These are phyloP conservation scores for Lecanosticta acicola DNA, from an alignment of 2,329 filamentous ascomycete genomes.

Conservation along the genomic window DNA sequence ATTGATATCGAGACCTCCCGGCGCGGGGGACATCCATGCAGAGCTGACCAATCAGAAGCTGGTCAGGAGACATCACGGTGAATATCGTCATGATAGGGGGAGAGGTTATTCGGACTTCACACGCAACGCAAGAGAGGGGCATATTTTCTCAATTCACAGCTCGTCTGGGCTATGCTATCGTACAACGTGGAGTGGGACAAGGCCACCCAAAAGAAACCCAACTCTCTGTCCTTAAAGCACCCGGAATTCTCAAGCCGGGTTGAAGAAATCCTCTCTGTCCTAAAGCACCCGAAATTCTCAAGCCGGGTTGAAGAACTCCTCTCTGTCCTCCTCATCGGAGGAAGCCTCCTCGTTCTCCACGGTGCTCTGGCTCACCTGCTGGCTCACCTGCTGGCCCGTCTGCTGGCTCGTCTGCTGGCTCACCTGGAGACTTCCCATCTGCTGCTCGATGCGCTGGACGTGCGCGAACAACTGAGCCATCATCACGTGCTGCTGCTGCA, in stretches of 20 bases:
- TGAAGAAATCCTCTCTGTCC: neutral
- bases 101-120: neutral
- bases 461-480: conserved; percentile 16
- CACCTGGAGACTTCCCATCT: neutral
- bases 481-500: conserved; percentile 12
- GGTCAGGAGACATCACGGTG: conserved; percentile 2
- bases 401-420: neutral
- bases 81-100: neutral
- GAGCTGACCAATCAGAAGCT: neutral
- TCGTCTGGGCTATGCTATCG: neutral
- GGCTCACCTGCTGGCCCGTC: neutral
- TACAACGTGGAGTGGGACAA: too few relatives aligned
- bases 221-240: neutral
- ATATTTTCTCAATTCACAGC: too few relatives aligned
- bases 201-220: neutral
- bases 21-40: neutral
- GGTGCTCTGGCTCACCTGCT: neutral
- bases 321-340: neutral
- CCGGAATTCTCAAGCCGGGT: neutral
- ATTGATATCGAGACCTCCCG: too few relatives aligned
- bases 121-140: too few relatives aligned
- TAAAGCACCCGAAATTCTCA: too few relatives aligned
- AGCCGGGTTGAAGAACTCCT: neutral
- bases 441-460: conserved; percentile 8
- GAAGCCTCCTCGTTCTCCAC: neutral